Base-by-base conservation (phyloP, 352 stramenopile species). In the Phytophthora crassamura region DNA sequence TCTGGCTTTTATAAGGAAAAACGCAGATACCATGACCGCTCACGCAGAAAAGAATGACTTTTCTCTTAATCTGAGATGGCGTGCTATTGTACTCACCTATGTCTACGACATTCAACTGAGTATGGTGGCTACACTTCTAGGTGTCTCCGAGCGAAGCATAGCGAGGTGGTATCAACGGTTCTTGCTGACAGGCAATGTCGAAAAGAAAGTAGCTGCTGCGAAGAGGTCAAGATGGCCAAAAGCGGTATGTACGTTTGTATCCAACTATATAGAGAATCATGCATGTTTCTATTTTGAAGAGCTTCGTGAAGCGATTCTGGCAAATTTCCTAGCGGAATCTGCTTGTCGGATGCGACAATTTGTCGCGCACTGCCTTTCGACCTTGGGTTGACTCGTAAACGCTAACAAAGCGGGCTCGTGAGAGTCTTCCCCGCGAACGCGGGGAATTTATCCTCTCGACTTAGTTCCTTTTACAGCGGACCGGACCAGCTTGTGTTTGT, bases 201-300 rank as follows among this genome's bases (percentile, higher is more conserved):
- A 35, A 5, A 49, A 14, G n/a, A n/a, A n/a, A n/a, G n/a, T n/a
- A n/a, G n/a, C n/a, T n/a, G n/a, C n/a, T n/a, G n/a, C n/a, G n/a
- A n/a, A n/a, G n/a, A n/a, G n/a, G n/a, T n/a, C n/a, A n/a, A n/a
- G n/a, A n/a, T n/a, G n/a, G n/a, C n/a, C n/a, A n/a, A n/a, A n/a
- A n/a, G n/a, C n/a, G n/a, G n/a, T n/a, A n/a, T n/a, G n/a, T n/a
- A n/a, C n/a, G n/a, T 36, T 38, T 51, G 25, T 16, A 34, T 33
- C 22, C 6, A 25, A 49, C n/a, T 49, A 49, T 35, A 28, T 51
- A 12, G 25, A 51, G 40, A 52, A 28, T 1, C 28, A 52, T 39
- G 30, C 30, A 22, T 52, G 30, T 52, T 52, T 52, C 39, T 40
- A 52, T 40, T 52, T 52, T n/a, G 45, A 40, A 52, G 45, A 52